Evolutionary conservation across 192 early-diverging fungal genomes (phyloP), one percentile per base, ranked within the genome.

Genomic region (Coemansia umbellata): DNA sequence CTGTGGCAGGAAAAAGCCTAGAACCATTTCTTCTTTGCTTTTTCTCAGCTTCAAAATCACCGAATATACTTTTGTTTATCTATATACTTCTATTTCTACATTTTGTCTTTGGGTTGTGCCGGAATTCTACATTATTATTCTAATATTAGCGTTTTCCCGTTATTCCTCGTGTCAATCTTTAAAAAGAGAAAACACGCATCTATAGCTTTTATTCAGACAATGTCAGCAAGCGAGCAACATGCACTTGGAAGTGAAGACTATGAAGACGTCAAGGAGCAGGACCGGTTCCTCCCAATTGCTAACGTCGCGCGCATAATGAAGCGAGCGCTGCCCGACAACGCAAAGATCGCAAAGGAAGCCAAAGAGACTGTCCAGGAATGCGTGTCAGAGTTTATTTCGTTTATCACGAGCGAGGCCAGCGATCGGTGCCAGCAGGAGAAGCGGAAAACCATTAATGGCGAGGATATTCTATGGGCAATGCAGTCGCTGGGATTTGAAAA

Each of bases 271-370:
- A 91, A 91, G 60, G 90, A 93, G 63, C 90, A 99, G 66, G 96
- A 99, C 78, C 91, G 95, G 27, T 92, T 90, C 49, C 77, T 99
- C 30, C 96, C 96, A 19, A 93, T 94, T 45, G 96, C 95, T 59
- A 91, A 91, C 69, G 96, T 99, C 18, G 89, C 94, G 4, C 79
- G 96, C 37, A 93, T 99, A 40, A 99, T 99, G 94, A 99, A 99
- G 71, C 79, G 87, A 35, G 91, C 92, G 9, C 79, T 99, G 24
- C 96, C 96, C 0, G 93, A 94, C 26, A 99, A 94, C 71, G 91
- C 93, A 26, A 99, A 99, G 59, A 94, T 99, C 47, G 91, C 95
- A 17, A 97, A 97, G 58, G 96, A 99, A 47, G 95, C 96, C 35
- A 99, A 99, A 62, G 93, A 93, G 50, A 91, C 90, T 43, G 85